Evolutionary conservation across 768 basidiomycete species (phyloP).

Genomic region (Mycena polygramma): DNA sequence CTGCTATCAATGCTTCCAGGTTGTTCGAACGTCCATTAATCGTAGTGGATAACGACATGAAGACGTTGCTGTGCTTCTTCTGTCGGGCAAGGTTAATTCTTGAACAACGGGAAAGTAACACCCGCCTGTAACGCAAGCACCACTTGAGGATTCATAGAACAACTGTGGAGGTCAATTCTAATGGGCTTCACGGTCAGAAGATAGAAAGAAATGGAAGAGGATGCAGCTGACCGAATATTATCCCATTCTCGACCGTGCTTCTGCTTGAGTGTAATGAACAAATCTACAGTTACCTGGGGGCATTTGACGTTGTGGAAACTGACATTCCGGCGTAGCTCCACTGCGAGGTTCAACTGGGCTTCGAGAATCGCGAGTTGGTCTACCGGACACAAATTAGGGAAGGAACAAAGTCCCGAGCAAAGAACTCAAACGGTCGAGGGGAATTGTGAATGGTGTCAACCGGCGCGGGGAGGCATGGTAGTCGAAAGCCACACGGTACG

Average conservation of each 20-base stretch:
- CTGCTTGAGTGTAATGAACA: constrained; percentile 71
- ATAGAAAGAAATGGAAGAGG: neutral
- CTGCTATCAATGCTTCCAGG: constrained; percentile 72
- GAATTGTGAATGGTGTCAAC: constrained; percentile 84
- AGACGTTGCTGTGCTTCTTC: constrained; percentile 82
- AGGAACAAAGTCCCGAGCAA: constrained; percentile 7
- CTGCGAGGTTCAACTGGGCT: constrained; percentile 87
- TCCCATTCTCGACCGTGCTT: constrained; percentile 71
- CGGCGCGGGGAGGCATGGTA: constrained; percentile 62
- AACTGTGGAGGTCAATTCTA: constrained; percentile 92
- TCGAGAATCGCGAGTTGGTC: constrained; percentile 86
- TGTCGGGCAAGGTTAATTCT: constrained; percentile 44
- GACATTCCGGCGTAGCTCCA: constrained; percentile 81
- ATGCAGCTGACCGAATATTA: constrained; percentile 53
- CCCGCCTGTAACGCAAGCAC: constrained; percentile 83
- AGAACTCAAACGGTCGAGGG: constrained; percentile 62
- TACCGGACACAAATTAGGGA: constrained; percentile 6
- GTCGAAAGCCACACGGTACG: constrained; percentile 78
- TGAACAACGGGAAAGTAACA: neutral
- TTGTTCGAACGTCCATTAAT: constrained; percentile 83
- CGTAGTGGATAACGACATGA: constrained; percentile 88
- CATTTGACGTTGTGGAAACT: constrained; percentile 92
- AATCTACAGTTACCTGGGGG: constrained; percentile 74
- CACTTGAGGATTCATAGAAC: constrained; percentile 83
- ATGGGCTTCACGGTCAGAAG: constrained; percentile 1